These are phyloP conservation scores for Vicia faba DNA, from an alignment of 306 rosid species.

Conservation along the genomic window DNA sequence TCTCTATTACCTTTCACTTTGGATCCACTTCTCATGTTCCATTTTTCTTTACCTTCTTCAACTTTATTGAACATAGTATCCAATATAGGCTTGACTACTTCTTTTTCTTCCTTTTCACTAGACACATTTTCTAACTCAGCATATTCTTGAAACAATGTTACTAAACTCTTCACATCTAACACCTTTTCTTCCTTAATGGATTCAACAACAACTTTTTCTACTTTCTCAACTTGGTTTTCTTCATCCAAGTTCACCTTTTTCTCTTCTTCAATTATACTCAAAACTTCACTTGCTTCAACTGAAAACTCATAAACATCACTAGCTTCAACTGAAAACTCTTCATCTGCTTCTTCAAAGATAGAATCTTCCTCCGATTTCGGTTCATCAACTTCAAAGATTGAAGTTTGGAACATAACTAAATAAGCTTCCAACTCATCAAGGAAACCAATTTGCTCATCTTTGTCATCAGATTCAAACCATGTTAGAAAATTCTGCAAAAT, in stretches of 20 bases:
- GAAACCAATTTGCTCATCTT: slow-evolving; percentile 42
- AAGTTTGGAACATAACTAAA: slow-evolving; percentile 73
- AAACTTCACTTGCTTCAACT: background rate
- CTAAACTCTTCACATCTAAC: slow-evolving; percentile 45
- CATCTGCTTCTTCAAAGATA: slow-evolving; percentile 38
- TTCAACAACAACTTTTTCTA: slow-evolving; percentile 11
- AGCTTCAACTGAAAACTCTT: slow-evolving; percentile 32
- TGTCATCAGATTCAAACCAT: slow-evolving; percentile 39
- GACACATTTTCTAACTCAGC: slow-evolving; percentile 37
- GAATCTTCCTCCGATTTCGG: slow-evolving; percentile 47
- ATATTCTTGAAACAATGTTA: slow-evolving; percentile 51
- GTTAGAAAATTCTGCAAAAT: slow-evolving; percentile 42
- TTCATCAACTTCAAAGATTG: slow-evolving; percentile 58
- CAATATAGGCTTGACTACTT: slow-evolving; percentile 24
- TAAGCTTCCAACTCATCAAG: slow-evolving; percentile 78
- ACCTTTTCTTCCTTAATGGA: slow-evolving; percentile 7
- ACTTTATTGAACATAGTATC: slow-evolving; percentile 54
- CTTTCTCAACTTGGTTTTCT: slow-evolving; percentile 11
- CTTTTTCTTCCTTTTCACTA: slow-evolving; percentile 42
- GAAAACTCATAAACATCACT: background rate
- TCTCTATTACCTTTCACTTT: slow-evolving; percentile 34
- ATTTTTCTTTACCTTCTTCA: slow-evolving; percentile 48
- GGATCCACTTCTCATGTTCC: slow-evolving; percentile 51
- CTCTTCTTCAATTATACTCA: slow-evolving; percentile 37
- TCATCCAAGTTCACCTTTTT: background rate